These are phyloP conservation scores for Fulvia fulva DNA, from an alignment of 2,329 filamentous ascomycete species.

Conservation along the genomic window DNA sequence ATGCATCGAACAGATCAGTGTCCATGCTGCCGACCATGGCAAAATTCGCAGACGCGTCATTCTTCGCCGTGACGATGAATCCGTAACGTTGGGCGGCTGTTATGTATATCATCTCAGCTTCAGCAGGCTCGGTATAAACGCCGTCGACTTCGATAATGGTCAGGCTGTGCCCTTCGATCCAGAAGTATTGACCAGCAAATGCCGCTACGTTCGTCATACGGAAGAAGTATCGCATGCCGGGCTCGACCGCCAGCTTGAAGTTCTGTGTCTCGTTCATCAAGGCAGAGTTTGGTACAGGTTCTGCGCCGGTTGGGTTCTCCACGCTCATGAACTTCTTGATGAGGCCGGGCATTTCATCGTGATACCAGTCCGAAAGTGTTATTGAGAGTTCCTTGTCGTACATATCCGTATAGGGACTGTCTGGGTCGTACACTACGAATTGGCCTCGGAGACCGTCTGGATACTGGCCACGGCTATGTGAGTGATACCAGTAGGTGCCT, in stretches of 20 bases:
- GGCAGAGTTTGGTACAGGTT: conserved; percentile 63
- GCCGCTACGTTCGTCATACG: conserved; percentile 67
- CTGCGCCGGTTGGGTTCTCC: conserved; percentile 55
- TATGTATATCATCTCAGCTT: conserved; percentile 60
- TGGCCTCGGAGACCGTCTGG: conserved; percentile 67
- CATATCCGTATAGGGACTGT: conserved; percentile 50
- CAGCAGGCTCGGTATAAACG: conserved; percentile 58
- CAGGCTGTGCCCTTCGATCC: conserved; percentile 64
- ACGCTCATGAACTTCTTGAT: conserved; percentile 53
- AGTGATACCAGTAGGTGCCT: conserved; percentile 63
- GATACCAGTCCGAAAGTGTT: conserved; percentile 71
- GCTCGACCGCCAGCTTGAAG: conserved; percentile 42
- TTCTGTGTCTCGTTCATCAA: conserved; percentile 61
- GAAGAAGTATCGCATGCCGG: conserved; percentile 59
- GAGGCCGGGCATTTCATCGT: conserved; percentile 53
- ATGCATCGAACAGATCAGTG: conserved; percentile 56
- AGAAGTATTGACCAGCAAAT: conserved; percentile 68
- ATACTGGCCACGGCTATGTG: conserved; percentile 61
- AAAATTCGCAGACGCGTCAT: conserved; percentile 52
- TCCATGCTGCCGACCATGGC: conserved; percentile 56
- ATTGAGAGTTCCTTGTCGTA: conserved; percentile 60
- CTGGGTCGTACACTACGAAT: conserved; percentile 60
- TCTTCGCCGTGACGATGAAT: conserved; percentile 59
- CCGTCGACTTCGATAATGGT: conserved; percentile 67
- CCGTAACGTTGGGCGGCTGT: conserved; percentile 69